Evolutionary conservation across 129 eudicot genomes (phyloP).

Genomic region (Kitagawia praeruptora): DNA sequence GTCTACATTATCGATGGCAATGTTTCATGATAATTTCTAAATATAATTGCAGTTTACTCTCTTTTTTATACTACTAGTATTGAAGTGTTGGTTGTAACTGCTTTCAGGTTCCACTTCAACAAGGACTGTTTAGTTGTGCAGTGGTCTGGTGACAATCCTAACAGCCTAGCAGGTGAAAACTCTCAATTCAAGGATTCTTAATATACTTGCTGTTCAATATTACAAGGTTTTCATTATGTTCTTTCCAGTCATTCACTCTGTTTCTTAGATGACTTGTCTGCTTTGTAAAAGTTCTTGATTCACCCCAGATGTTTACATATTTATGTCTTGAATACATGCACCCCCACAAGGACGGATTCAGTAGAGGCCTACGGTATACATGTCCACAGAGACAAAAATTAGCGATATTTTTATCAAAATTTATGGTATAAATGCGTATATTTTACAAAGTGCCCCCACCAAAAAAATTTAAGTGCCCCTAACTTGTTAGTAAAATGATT

Average conservation of each 20-base stretch:
- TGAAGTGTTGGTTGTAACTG: slow-evolving; percentile 2
- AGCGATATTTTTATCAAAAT: too few relatives aligned
- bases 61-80: slow-evolving; percentile 13
- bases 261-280: neutral
- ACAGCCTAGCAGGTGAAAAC: slow-evolving; percentile 81
- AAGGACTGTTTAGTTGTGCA: slow-evolving; percentile 73
- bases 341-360: too few relatives aligned
- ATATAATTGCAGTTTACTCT: neutral
- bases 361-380: too few relatives aligned
- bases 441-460: too few relatives aligned
- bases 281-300: neutral
- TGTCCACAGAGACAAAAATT: too few relatives aligned
- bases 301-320: neutral
- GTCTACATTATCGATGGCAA: too few relatives aligned
- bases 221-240: neutral
- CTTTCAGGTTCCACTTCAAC: slow-evolving; percentile 62
- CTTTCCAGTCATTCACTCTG: neutral
- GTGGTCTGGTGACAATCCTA: slow-evolving; percentile 98
- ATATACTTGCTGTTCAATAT: slow-evolving; percentile 37
- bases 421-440: too few relatives aligned
- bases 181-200: slow-evolving; percentile 16
- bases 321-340: neutral
- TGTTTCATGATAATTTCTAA: slow-evolving; percentile 19
- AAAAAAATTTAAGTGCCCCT: too few relatives aligned
- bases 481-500: too few relatives aligned